Evolutionary conservation across 2,329 filamentous ascomycete species (phyloP), one percentile per base, ranked within the genome.

Genomic region (Microsporum ferrugineum): DNA sequence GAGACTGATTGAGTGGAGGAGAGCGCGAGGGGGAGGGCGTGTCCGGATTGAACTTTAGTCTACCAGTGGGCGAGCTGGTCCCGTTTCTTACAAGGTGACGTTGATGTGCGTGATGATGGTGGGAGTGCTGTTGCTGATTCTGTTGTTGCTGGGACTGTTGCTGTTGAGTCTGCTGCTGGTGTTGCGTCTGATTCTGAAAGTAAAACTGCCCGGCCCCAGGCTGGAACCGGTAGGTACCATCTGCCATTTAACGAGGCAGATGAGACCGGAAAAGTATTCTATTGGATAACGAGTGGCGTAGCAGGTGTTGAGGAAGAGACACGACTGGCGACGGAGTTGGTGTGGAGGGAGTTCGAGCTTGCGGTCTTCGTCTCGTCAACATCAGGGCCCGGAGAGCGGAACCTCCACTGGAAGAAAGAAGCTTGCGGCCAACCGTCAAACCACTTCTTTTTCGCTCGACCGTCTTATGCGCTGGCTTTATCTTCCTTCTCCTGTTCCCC

Each of bases 151-250:
- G 49, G 17, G 57, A 31, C 56, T 77, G 75, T 66, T 74, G 72
- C 67, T 72, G 73, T 62, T 76, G 75, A 63, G 72, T 68, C 63
- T 71, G 70, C 63, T 76, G 76, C 66, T 78, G 76, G 59, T 68
- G 67, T 38, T 63, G 71, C 8, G 57, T 63, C 70, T 73, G 72
- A 63, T 74, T 69, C 71, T 75, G 72, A 65, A 77, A 78, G 69
- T 74, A 78, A 67, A 77, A 79, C 68, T 76, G 77, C 73, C 77
- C 77, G 75, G 76, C 75, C 73, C 76, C 77, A 77, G 77, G 76
- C 76, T 78, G 77, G 76, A 77, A 79, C 73, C 77, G 76, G 75
- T 78, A 79, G 73, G 76, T 75, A 78, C 77, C 77, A 79, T 79
- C 77, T 77, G 77, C 77, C 77, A 79, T 79, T 75, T 78, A 79